These are phyloP conservation scores for Fusarium secorum DNA, from an alignment of 2,329 filamentous ascomycete genomes.

Conservation along the genomic window DNA sequence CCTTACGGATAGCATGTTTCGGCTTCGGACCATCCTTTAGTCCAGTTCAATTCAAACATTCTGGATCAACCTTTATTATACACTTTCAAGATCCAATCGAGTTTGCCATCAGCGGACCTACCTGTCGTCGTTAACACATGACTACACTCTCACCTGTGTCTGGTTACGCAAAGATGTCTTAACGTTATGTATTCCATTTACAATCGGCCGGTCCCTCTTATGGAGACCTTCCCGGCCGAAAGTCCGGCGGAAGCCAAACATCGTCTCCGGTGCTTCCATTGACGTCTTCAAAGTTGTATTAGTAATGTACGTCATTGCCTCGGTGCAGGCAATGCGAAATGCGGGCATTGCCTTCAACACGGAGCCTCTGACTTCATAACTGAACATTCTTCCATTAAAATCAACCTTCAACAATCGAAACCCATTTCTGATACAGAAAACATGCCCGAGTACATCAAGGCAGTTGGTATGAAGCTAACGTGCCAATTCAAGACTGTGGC, in stretches of 20 bases:
- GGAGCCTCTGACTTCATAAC: constrained; percentile 4
- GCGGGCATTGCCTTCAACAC: not conserved
- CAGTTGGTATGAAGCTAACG: constrained; percentile 50
- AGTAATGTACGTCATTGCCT: constrained; percentile 38
- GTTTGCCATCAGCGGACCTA: not conserved
- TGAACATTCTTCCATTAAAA: not conserved
- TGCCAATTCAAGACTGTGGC: not conserved
- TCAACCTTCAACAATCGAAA: not conserved
- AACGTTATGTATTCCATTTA: not conserved
- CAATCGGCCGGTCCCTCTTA: not conserved
- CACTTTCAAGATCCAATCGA: not conserved
- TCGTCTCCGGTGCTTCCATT: constrained; percentile 6
- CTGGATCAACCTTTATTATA: not conserved
- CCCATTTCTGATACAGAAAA: constrained; percentile 1
- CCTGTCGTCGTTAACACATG: not conserved
- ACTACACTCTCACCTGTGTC: not conserved
- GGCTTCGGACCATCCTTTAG: not conserved
- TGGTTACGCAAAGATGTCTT: not conserved
- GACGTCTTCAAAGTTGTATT: constrained; percentile 28
- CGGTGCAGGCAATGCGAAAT: not conserved
- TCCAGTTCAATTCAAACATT: not conserved
- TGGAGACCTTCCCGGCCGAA: not conserved
- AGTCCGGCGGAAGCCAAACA: constrained; percentile 6
- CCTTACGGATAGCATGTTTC: not conserved
- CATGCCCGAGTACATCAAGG: constrained; percentile 52